These are phyloP conservation scores for Rhynchosporium graminicola DNA, from an alignment of 2,329 filamentous ascomycete genomes.

Conservation along the genomic window DNA sequence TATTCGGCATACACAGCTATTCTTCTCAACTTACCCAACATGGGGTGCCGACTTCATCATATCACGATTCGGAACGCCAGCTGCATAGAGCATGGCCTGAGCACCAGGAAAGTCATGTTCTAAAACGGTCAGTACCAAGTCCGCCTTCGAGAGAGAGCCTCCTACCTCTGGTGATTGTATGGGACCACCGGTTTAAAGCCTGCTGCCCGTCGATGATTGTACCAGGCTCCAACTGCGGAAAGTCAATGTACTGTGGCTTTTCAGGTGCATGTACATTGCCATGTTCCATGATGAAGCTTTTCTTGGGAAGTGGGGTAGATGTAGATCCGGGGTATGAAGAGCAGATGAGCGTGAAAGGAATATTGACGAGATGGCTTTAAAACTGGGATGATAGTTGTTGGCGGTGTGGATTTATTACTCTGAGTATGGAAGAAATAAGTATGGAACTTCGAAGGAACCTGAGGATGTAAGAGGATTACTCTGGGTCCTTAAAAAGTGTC, in stretches of 20 bases:
- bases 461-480: background rate
- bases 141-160: too few relatives aligned
- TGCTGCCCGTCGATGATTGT: slow-evolving; percentile 53
- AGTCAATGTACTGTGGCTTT: slow-evolving; percentile 38
- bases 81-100: slow-evolving; percentile 87
- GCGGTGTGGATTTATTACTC: too few relatives aligned
- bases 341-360: background rate
- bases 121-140: slow-evolving; percentile 14
- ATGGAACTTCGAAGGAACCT: background rate
- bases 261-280: slow-evolving; percentile 30
- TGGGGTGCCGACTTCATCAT: slow-evolving; percentile 90
- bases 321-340: background rate
- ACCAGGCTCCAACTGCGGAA: slow-evolving; percentile 37
- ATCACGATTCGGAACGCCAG: slow-evolving; percentile 79
- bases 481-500: too few relatives aligned
- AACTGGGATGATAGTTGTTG: background rate
- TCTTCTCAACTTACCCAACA: slow-evolving; percentile 60
- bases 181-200: slow-evolving; percentile 84
- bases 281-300: slow-evolving; percentile 32
- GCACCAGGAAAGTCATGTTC: slow-evolving; percentile 63
- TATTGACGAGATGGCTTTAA: background rate
- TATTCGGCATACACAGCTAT: background rate
- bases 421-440: too few relatives aligned
- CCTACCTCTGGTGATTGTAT: slow-evolving; percentile 66
- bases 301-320: background rate